Evolutionary conservation across 202 grass and related monocot genomes (phyloP).

Genomic region (Schoenoplectus tabernaemontani): DNA sequence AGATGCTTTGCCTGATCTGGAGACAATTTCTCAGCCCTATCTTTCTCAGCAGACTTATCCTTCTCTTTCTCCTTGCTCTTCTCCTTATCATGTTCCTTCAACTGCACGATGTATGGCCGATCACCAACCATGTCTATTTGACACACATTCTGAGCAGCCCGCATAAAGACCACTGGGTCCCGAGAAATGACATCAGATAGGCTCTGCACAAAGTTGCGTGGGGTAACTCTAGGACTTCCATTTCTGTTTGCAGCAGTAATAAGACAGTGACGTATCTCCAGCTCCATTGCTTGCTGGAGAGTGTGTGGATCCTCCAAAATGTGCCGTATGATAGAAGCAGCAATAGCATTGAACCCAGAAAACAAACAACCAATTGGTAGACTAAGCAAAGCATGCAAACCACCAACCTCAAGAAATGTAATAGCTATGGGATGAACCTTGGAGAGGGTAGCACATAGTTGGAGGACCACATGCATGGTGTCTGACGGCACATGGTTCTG

Average conservation of each 20-base stretch:
- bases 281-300: conserved; percentile 99
- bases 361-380: conserved; percentile 79
- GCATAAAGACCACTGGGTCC: conserved; percentile 85
- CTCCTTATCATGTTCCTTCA: conserved; percentile 93
- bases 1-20: conserved; percentile 48
- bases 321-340: conserved; percentile 88
- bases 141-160: conserved; percentile 88
- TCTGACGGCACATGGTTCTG: conserved; percentile 62
- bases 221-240: conserved; percentile 70
- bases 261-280: conserved; percentile 94
- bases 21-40: conserved; percentile 32
- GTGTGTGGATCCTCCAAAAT: conserved; percentile 98
- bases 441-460: conserved; percentile 76
- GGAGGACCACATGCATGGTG: conserved; percentile 90
- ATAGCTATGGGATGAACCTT: conserved; percentile 74
- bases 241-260: conserved; percentile 71
- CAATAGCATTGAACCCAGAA: conserved; percentile 87
- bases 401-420: conserved; percentile 78
- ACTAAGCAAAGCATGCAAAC: conserved; percentile 60
- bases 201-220: conserved; percentile 86
- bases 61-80: conserved; percentile 84
- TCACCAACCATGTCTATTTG: conserved; percentile 97
- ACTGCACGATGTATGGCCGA: conserved; percentile 70
- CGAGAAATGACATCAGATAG: conserved; percentile 85
- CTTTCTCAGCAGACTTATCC: conserved; percentile 44